Conservation (phyloP, 345 rosid genomes). For the Salix arbutifolia region DNA sequence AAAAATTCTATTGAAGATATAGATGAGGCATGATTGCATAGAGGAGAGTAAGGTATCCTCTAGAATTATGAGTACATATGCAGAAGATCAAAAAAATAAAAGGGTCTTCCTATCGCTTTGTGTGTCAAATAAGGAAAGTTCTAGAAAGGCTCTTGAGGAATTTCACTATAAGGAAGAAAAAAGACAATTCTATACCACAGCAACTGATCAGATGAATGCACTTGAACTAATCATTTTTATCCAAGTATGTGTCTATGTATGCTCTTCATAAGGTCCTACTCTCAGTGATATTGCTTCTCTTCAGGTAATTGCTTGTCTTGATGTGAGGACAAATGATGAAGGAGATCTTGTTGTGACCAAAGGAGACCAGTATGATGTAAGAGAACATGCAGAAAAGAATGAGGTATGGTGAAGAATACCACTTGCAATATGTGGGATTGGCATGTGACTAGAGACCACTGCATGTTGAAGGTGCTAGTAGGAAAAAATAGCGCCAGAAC, state of each 20-base stretch:
- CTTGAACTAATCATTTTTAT: not conserved
- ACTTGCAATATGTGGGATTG: not conserved
- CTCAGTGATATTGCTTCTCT: constrained; percentile 17
- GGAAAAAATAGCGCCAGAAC: not conserved
- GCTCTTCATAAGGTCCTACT: not conserved
- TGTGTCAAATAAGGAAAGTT: not conserved
- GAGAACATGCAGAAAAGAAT: constrained; percentile 74
- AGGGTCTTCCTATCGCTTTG: not conserved
- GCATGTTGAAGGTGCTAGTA: not conserved
- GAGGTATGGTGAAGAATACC: constrained; percentile 50
- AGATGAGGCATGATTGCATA: not conserved
- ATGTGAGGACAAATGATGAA: constrained; percentile 88
- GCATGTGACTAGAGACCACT: not conserved
- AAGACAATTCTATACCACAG: too few relatives aligned
- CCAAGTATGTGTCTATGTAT: not conserved
- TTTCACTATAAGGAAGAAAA: too few relatives aligned
- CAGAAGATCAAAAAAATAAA: not conserved
- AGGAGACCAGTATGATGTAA: constrained; percentile 95
- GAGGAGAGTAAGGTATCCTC: not conserved
- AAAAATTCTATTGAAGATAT: too few relatives aligned
- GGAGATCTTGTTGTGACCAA: constrained; percentile 98
- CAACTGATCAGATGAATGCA: not conserved
- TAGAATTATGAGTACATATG: too few relatives aligned
- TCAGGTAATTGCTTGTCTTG: constrained; percentile 97
- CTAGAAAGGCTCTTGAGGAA: too few relatives aligned